Evolutionary conservation across 2,329 filamentous ascomycete genomes (phyloP).

Genomic region (Colletotrichum sp.): DNA sequence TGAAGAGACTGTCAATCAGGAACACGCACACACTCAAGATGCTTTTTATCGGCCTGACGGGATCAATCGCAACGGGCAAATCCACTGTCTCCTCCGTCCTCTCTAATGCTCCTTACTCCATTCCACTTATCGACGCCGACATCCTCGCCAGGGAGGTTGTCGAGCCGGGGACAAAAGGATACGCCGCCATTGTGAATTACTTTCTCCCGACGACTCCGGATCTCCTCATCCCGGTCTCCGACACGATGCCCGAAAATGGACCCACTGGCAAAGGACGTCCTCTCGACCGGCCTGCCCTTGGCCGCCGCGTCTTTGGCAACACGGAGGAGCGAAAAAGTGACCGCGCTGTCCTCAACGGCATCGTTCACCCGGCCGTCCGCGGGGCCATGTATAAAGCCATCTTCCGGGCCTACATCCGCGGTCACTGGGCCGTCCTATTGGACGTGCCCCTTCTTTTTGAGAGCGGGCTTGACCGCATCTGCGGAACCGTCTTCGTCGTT

Average conservation of each 20-base stretch:
- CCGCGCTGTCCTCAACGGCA: conserved; percentile 80
- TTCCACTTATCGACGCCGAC: conserved; percentile 95
- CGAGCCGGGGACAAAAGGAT: conserved; percentile 86
- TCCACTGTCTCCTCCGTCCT: conserved; percentile 91
- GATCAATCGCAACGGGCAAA: conserved; percentile 97
- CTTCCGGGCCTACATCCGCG: conserved; percentile 73
- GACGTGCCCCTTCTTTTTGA: conserved; percentile 95
- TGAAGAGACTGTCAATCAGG: not conserved
- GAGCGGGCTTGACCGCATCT: conserved; percentile 82
- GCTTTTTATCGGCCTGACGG: conserved; percentile 94
- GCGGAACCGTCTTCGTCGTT: conserved; percentile 86
- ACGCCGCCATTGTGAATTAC: conserved; percentile 80
- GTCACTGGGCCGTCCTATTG: conserved; percentile 87
- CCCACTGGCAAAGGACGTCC: conserved; percentile 69
- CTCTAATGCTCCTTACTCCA: conserved; percentile 77
- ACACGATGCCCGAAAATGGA: conserved; percentile 58
- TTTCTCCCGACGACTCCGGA: conserved; percentile 87
- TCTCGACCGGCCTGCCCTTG: conserved; percentile 85
- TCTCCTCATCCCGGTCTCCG: conserved; percentile 69
- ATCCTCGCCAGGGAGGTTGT: conserved; percentile 91
- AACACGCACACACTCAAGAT: conserved; percentile 49
- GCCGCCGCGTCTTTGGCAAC: conserved; percentile 84
- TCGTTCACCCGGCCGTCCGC: conserved; percentile 91
- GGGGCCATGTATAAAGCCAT: conserved; percentile 80
- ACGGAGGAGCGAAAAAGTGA: conserved; percentile 73